Evolutionary conservation across 306 rosid genomes (phyloP).

Genomic region (Trifolium repens): DNA sequence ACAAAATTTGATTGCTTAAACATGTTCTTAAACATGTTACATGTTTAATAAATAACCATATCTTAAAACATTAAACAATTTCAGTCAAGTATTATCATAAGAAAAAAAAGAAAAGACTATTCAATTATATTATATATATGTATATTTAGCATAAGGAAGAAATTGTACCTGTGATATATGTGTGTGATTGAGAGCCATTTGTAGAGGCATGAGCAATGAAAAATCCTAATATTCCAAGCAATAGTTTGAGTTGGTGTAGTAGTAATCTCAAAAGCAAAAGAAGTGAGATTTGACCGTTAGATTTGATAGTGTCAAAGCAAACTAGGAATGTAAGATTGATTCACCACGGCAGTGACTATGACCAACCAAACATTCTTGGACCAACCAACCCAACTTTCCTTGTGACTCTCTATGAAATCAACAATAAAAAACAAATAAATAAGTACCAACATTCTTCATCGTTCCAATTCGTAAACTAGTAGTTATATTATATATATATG

Average conservation of each 20-base stretch:
- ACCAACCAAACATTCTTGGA: slow-evolving; percentile 40
- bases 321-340: slow-evolving; percentile 31
- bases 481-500: not conserved
- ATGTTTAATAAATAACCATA: slow-evolving; percentile 10
- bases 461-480: not conserved
- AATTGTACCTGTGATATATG: not conserved
- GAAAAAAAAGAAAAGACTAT: not conserved
- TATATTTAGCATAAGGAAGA: not conserved
- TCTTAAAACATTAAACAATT: slow-evolving; percentile 15
- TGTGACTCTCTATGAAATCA: not conserved
- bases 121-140: not conserved
- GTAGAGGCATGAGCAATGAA: not conserved
- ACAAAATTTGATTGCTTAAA: not conserved
- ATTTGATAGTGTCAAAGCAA: slow-evolving; percentile 8
- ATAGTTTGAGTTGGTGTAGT: not conserved
- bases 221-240: not conserved
- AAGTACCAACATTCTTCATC: not conserved
- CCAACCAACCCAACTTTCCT: slow-evolving; percentile 34
- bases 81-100: not conserved
- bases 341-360: slow-evolving; percentile 2
- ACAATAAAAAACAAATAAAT: not conserved
- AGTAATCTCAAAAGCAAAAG: not conserved
- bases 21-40: not conserved
- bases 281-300: slow-evolving; percentile 35
- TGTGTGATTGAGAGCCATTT: not conserved